Conservation (phyloP, 495 filamentous ascomycete genomes). For the Talaromyces adpressus region DNA sequence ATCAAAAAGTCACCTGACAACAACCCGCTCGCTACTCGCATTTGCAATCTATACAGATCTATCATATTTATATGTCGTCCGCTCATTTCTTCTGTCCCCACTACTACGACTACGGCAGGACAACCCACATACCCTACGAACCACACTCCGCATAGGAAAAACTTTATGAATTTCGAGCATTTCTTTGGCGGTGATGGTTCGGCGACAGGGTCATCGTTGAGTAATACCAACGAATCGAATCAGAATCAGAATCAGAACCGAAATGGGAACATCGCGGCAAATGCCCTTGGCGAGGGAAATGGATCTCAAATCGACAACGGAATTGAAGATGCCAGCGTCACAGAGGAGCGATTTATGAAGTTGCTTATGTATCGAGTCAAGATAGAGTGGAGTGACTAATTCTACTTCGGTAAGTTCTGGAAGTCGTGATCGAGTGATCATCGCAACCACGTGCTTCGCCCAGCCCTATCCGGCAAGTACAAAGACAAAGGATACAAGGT, state of each 20-base stretch:
- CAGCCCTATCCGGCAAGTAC: background rate
- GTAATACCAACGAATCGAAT: background rate
- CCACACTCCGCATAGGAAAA: conserved; percentile 1
- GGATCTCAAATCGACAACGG: background rate
- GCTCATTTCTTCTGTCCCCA: background rate
- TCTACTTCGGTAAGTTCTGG: too few species aligned
- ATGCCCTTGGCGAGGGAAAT: background rate
- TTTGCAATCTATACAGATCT: background rate
- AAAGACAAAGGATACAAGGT: background rate
- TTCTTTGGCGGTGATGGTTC: background rate
- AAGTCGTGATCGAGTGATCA: background rate
- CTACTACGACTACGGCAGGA: background rate
- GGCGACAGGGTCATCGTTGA: background rate
- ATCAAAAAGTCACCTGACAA: background rate
- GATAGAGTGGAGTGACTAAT: background rate
- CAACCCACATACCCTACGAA: background rate
- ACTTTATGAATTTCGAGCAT: conserved; percentile 7
- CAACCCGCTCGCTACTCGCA: background rate
- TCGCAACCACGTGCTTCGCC: background rate
- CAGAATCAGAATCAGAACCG: background rate
- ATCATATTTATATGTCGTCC: background rate
- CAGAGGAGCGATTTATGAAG: background rate
- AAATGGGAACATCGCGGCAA: background rate
- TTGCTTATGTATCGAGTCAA: background rate
- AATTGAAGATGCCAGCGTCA: background rate